phyloP scores from a whole-genome alignment of 1,284 basidiomycete genomes.

The Cystobasidiaceae sp. region DNA sequence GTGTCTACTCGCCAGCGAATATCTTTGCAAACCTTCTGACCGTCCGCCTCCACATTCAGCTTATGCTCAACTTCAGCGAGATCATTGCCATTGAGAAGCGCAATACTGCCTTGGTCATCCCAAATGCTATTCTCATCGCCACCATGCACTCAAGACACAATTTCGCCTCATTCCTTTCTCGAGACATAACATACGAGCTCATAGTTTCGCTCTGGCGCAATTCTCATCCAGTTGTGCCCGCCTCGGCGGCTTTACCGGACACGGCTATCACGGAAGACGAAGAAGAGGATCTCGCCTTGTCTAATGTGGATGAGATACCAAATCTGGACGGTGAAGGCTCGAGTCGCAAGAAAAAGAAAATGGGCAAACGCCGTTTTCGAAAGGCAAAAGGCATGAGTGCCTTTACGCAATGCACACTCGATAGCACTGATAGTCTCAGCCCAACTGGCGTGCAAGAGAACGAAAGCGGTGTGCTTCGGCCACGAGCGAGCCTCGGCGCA shows the following conservation, averaged over 20 bases:
- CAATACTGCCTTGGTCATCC: constrained; percentile 98
- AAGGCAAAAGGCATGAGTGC: constrained; percentile 8
- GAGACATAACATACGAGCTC: constrained; percentile 94
- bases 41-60: no score
- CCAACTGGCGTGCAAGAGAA: neutral
- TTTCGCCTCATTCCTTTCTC: constrained; percentile 91
- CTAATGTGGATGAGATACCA: neutral
- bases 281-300: constrained; percentile 39
- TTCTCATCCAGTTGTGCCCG: constrained; percentile 67
- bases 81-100: constrained; percentile 88
- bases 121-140: constrained; percentile 89
- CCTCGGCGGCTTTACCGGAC: constrained; percentile 46
- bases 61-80: constrained; percentile 86
- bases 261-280: constrained; percentile 35
- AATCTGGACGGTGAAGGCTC: constrained; percentile 16
- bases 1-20: constrained; percentile 9
- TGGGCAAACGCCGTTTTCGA: constrained; percentile 12
- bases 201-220: constrained; percentile 94
- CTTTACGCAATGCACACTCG: neutral
- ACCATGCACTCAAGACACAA: constrained; percentile 77
- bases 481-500: neutral
- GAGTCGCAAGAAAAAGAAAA: constrained; percentile 25
- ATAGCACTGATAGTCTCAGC: no score
- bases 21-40: no score
- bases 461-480: neutral